Base-by-base conservation (phyloP, 441 rosid genomes). In the Populus hybrid region DNA sequence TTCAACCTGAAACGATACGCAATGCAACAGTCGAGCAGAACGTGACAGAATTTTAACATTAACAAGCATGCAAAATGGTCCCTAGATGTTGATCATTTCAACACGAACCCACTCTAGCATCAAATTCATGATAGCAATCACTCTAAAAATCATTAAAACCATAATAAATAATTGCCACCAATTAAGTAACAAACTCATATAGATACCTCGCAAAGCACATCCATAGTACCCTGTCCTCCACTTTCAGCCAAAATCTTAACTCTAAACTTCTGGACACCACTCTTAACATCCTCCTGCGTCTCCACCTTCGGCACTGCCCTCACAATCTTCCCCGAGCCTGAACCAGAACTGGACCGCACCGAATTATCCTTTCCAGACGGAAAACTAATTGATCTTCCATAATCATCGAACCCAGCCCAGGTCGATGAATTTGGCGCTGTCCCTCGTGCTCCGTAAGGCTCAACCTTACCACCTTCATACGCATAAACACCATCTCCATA, bases 361-460 rank as follows among this genome's bases (percentile, higher is more conserved):
- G 85, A 83, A 6, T 83, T 80, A 35, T 89, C 97, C 85, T 87
- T 90, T 12, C 83, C 89, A 5, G 97, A 88, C 68, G 91, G 82
- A 6, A 86, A 16, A 80, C 84, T 89, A 79, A 94, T 91, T 56
- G 98, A 81, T 68, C 99, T 84, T 63, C 99, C 99, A 82, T 92
- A 97, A 86, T 97, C 99, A 77, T 97, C 99, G 40, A 97, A 97
- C 82, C 86, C 79, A 2, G 92, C 83, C 84, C 92, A 90, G 53
- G 90, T 83, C 0, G 98, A 91, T 14, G 98, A 92, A 65, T 92
- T 97, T 1, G 98, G 90, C 0, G 90, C 90, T 2, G 98, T 97
- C 26, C 99, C 98, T 71, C 99, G 92, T 40, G 98, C 92, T 35
- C 99, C 99, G 20, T 93, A 97, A 0, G 98, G 98, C 90, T 94